Base-by-base conservation (phyloP, 345 rosid genomes). In the Murraya koenigii region DNA sequence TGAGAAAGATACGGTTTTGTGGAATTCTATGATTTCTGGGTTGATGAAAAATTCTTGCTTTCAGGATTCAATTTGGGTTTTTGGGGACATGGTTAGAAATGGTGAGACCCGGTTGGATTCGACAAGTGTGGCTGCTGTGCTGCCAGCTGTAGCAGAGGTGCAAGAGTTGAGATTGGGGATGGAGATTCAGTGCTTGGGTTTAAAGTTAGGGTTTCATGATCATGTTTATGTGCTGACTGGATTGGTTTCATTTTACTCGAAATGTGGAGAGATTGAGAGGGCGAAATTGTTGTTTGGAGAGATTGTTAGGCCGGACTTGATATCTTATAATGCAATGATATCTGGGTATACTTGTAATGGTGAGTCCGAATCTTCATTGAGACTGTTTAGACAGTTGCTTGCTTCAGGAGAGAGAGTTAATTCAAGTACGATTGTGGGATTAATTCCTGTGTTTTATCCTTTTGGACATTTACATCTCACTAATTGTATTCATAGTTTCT, bases 241-340 rank as follows among this genome's bases (percentile, higher is more conserved):
- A 15, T 85, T 93, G 77, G 82, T 90, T 78, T 89, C 90, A 0
- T 69, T 90, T 47, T 93, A 90, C 68, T 89, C 93, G 0, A 91
- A 90, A 72, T 87, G 96, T 47, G 87, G 91, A 39, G 87, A 87
- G 76, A 77, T 84, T 75, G 76, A 80, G 63, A 75, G 71, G 17
- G 86, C 86, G 32, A 65, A 65, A 77, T 36, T 80, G 69, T 82
- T 93, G 86, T 93, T 91, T 79, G 67, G 78, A 54, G 85, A 83
- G 81, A 87, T 91, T 78, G 76, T 69, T 78, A 28, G 62, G 80
- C 92, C 84, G 1, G 97, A 93, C 86, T 78, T 91, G 75, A 86
- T 91, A 69, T 89, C 93, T 82, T 89, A 81, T 81, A 93, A 93
- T 61, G 96, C 97, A 23, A 90, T 93, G 96, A 88, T 93, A 69